These are phyloP conservation scores for Fusarium sp. DNA, from an alignment of 2,329 filamentous ascomycete species.

Conservation along the genomic window DNA sequence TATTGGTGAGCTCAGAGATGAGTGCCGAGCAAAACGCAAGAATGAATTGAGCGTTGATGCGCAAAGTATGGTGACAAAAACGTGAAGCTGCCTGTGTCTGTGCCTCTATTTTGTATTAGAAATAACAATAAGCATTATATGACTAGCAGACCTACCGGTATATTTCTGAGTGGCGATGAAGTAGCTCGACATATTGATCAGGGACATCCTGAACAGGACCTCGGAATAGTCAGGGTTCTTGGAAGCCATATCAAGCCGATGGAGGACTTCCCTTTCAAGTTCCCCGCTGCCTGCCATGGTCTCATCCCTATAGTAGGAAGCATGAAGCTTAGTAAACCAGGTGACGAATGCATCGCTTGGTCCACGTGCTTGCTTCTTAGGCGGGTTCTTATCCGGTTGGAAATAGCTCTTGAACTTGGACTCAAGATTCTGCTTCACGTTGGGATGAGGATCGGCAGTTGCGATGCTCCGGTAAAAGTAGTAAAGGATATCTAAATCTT, in stretches of 20 bases:
- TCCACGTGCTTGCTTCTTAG: constrained; percentile 45
- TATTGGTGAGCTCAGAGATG: constrained; percentile 72
- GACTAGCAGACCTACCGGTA: constrained; percentile 44
- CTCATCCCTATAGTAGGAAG: constrained; percentile 81
- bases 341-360: constrained; percentile 72
- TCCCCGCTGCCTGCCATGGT: constrained; percentile 80
- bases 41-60: constrained; percentile 82
- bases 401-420: constrained; percentile 74
- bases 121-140: not conserved
- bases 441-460: constrained; percentile 77
- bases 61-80: constrained; percentile 73
- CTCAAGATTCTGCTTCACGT: constrained; percentile 80
- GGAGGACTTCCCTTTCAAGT: constrained; percentile 85
- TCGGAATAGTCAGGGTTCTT: constrained; percentile 73
- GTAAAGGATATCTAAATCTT: constrained; percentile 87
- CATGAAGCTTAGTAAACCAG: constrained; percentile 89
- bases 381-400: constrained; percentile 47
- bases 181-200: constrained; percentile 89
- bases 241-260: constrained; percentile 77
- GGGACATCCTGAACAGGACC: constrained; percentile 78
- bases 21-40: constrained; percentile 76
- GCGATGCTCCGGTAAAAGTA: constrained; percentile 87
- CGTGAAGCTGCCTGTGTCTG: constrained; percentile 56
- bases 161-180: constrained; percentile 65
- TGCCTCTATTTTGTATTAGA: constrained; percentile 51